phyloP scores from a whole-genome alignment of 2,329 filamentous ascomycete species.

The Trichoderma sp. region DNA sequence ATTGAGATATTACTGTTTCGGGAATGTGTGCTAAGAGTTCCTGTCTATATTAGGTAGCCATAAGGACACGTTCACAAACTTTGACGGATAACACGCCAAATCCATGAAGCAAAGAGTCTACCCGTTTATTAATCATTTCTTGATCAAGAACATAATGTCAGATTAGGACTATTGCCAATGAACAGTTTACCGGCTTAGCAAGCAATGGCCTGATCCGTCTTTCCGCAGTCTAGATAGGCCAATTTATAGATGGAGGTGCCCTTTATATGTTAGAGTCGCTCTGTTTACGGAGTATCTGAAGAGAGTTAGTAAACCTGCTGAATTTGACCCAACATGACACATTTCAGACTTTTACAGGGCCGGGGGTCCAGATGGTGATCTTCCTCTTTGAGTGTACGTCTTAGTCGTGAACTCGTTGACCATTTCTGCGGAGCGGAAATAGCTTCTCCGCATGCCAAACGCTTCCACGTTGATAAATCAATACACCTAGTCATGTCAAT shows the following conservation, averaged over 20 bases:
- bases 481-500: neutral
- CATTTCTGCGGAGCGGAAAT: neutral
- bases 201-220: neutral
- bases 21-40: neutral
- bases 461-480: neutral
- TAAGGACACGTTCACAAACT: neutral
- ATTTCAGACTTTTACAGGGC: neutral
- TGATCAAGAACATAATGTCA: neutral
- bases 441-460: neutral
- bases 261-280: neutral
- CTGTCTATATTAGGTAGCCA: neutral
- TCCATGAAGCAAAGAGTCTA: neutral
- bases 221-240: neutral
- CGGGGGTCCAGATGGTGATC: neutral
- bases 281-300: neutral
- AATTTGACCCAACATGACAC: neutral
- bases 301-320: neutral
- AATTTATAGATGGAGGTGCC: neutral
- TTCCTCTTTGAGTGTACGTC: neutral
- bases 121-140: neutral
- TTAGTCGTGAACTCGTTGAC: neutral
- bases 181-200: neutral
- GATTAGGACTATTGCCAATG: neutral
- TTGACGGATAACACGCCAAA: neutral
- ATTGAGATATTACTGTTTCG: neutral